Evolutionary conservation across 768 basidiomycete genomes (phyloP).

Genomic region (Leccinum sublutescens): DNA sequence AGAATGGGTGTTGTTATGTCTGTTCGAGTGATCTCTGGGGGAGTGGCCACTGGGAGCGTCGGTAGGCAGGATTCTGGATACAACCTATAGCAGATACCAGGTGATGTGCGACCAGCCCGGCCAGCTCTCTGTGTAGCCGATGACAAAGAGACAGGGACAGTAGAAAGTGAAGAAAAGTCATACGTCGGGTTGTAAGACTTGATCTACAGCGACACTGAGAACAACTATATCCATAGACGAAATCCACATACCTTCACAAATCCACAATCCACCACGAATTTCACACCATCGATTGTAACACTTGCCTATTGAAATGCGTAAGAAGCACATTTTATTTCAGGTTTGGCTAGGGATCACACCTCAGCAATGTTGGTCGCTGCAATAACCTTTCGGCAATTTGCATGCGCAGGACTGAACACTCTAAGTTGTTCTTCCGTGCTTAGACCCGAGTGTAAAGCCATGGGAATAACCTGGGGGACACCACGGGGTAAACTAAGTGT

Average conservation of each 20-base stretch:
- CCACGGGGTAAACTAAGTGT: constrained; percentile 47
- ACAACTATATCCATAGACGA: neutral
- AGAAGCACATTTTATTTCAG: neutral
- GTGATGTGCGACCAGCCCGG: constrained; percentile 89
- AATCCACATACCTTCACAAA: constrained; percentile 76
- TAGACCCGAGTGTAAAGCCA: constrained; percentile 88
- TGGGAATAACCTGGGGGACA: constrained; percentile 55
- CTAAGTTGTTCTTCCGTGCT: constrained; percentile 83
- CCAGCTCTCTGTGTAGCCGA: constrained; percentile 94
- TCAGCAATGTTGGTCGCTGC: constrained; percentile 97
- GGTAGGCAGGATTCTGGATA: constrained; percentile 68
- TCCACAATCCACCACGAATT: constrained; percentile 91
- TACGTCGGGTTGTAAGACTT: constrained; percentile 88
- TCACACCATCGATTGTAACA: constrained; percentile 94
- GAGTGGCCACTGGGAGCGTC: constrained; percentile 63
- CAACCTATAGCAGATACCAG: constrained; percentile 90
- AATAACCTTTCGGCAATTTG: constrained; percentile 83
- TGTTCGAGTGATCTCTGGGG: constrained; percentile 87
- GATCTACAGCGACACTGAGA: constrained; percentile 49
- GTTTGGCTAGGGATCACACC: constrained; percentile 36
- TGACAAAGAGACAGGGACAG: constrained; percentile 80
- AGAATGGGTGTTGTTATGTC: constrained; percentile 91
- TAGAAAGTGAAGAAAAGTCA: constrained; percentile 78
- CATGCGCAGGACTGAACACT: constrained; percentile 77
- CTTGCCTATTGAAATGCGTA: constrained; percentile 58